A percentile compares a stretch with the other conserved stretches of the same genome.
These are phyloP conservation scores for Coemansia sp. DNA, from an alignment of 192 early-diverging fungal genomes.

Conservation along the genomic window DNA sequence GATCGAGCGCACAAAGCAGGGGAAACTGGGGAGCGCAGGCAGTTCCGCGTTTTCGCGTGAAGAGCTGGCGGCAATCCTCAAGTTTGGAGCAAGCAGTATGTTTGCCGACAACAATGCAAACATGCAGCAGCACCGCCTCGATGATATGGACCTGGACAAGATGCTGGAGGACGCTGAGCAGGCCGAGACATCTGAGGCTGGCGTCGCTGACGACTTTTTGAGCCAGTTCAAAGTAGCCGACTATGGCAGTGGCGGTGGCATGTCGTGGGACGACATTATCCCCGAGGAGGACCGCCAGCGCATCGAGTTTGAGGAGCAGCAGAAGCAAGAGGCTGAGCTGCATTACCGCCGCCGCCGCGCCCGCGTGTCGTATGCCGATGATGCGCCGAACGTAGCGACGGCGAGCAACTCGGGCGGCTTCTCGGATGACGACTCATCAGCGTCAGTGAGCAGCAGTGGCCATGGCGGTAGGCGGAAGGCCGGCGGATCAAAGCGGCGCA, in stretches of 20 bases:
- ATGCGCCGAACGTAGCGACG: constrained; percentile 48
- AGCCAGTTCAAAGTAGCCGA: constrained; percentile 93
- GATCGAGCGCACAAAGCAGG: constrained; percentile 52
- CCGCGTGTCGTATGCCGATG: constrained; percentile 67
- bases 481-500: constrained; percentile 26
- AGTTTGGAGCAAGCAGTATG: constrained; percentile 98
- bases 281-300: constrained; percentile 79
- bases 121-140: constrained; percentile 72
- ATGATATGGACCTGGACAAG: constrained; percentile 96
- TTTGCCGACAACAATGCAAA: constrained; percentile 70
- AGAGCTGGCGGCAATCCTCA: constrained; percentile 92
- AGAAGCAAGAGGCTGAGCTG: constrained; percentile 59
- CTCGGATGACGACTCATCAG: constrained; percentile 31
- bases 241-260: constrained; percentile 58
- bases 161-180: constrained; percentile 95
- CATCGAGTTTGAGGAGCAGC: constrained; percentile 66
- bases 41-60: constrained; percentile 71
- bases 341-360: constrained; percentile 58
- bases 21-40: constrained; percentile 38
- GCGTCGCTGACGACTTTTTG: constrained; percentile 87
- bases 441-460: constrained; percentile 34
- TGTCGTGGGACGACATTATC: constrained; percentile 96
- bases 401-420: constrained; percentile 21
- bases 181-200: constrained; percentile 71
- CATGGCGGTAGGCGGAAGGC: constrained; percentile 15